Percentiles rank a stretch among this genome's conserved stretches.
Conservation (phyloP, 768 basidiomycete genomes). For the Phylloporus rhodoxanthus region DNA sequence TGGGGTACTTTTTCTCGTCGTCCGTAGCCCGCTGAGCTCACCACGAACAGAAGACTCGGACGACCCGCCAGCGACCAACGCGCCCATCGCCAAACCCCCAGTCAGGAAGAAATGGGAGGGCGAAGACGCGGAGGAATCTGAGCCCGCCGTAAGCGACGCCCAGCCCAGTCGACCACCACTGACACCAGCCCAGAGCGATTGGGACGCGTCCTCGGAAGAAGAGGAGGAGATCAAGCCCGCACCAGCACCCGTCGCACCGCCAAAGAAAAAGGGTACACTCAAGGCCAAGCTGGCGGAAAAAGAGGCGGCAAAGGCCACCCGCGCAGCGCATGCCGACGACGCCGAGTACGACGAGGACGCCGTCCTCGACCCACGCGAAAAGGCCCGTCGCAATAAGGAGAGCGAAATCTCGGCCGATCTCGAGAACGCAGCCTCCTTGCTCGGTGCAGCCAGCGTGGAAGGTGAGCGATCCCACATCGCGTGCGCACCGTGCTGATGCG, state of each 20-base stretch:
- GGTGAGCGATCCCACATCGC: slow-evolving; percentile 37
- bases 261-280: slow-evolving; percentile 88
- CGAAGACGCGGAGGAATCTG: slow-evolving; percentile 84
- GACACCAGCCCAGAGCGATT: slow-evolving; percentile 68
- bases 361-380: slow-evolving; percentile 75
- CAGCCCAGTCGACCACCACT: not conserved
- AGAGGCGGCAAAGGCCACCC: slow-evolving; percentile 65
- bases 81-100: slow-evolving; percentile 19
- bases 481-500: not conserved
- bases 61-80: slow-evolving; percentile 26
- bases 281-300: slow-evolving; percentile 92
- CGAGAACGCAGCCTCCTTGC: slow-evolving; percentile 71
- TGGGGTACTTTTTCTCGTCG: slow-evolving; percentile 37
- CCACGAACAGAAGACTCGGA: slow-evolving; percentile 35
- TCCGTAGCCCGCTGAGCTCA: slow-evolving; percentile 12
- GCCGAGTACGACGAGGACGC: slow-evolving; percentile 65
- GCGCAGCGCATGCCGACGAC: slow-evolving; percentile 34
- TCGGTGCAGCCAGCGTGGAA: slow-evolving; percentile 65
- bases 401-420: slow-evolving; percentile 84
- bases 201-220: slow-evolving; percentile 81
- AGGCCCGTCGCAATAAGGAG: slow-evolving; percentile 71
- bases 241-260: slow-evolving; percentile 51
- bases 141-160: slow-evolving; percentile 56
- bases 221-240: slow-evolving; percentile 55
- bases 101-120: slow-evolving; percentile 76